These are phyloP conservation scores for Corchorus capsularis DNA, from an alignment of 345 rosid species.

Conservation along the genomic window DNA sequence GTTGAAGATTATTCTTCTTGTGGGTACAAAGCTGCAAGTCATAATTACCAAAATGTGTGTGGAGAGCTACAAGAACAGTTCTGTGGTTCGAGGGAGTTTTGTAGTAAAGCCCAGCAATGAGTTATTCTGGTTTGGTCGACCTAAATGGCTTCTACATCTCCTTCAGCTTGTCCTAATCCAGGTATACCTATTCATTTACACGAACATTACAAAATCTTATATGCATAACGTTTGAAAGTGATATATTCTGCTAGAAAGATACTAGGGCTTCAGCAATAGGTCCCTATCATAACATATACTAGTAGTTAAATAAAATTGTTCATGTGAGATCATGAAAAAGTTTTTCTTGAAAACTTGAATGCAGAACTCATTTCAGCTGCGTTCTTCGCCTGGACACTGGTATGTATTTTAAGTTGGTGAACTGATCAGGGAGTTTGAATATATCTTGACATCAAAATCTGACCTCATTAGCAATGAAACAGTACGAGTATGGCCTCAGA, in stretches of 20 bases:
- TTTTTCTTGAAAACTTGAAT: constrained; percentile 10
- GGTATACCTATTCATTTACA: not conserved
- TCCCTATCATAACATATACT: not conserved
- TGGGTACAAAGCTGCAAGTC: constrained; percentile 28
- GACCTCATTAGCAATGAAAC: constrained; percentile 15
- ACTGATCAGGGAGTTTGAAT: not conserved
- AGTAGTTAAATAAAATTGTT: too few species aligned
- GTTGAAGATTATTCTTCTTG: constrained; percentile 24
- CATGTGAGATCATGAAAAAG: not conserved
- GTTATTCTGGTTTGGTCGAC: constrained; percentile 31
- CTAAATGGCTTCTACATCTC: constrained; percentile 30
- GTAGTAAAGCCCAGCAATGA: constrained; percentile 24
- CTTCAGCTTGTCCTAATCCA: constrained; percentile 31
- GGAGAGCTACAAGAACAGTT: constrained; percentile 22
- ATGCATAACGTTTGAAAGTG: not conserved
- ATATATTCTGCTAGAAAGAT: not conserved
- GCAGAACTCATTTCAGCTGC: constrained; percentile 42
- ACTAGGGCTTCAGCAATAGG: not conserved
- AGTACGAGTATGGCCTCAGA: constrained; percentile 32
- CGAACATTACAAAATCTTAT: not conserved
- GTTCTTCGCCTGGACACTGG: constrained; percentile 38
- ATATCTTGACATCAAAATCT: constrained; percentile 6
- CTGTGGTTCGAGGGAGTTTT: constrained; percentile 23
- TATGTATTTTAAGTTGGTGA: constrained; percentile 9
- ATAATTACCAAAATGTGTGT: constrained; percentile 29